phyloP scores from a whole-genome alignment of 2,329 filamentous ascomycete genomes.

The Botrytis hyacinthi region DNA sequence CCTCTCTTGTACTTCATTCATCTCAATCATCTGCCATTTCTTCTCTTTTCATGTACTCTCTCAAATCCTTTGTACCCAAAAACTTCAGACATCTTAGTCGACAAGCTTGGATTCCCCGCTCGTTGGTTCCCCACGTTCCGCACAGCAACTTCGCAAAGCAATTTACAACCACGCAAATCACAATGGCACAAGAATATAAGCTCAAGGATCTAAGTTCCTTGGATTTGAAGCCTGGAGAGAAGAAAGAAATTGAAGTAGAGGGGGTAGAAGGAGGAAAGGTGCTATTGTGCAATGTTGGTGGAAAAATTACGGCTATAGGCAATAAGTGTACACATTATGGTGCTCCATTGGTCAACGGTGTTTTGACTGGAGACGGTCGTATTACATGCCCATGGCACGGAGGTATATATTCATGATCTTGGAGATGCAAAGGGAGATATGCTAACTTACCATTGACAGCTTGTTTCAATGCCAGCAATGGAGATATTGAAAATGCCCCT shows the following conservation, averaged over 20 bases:
- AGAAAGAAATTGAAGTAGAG: slow-evolving; percentile 86
- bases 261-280: slow-evolving; percentile 85
- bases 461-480: slow-evolving; percentile 86
- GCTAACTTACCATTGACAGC: slow-evolving; percentile 49
- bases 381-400: slow-evolving; percentile 97
- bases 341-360: slow-evolving; percentile 81
- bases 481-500: slow-evolving; percentile 93
- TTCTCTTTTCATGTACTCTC: slow-evolving; percentile 18
- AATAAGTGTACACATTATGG: slow-evolving; percentile 90
- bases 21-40: not conserved
- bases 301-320: slow-evolving; percentile 75
- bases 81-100: slow-evolving; percentile 17
- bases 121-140: slow-evolving; percentile 22
- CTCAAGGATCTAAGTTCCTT: slow-evolving; percentile 77
- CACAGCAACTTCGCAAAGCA: slow-evolving; percentile 14
- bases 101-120: slow-evolving; percentile 24
- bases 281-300: slow-evolving; percentile 75
- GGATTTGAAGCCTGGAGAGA: slow-evolving; percentile 74
- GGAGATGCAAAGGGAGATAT: not conserved
- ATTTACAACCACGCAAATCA: slow-evolving; percentile 26
- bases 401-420: slow-evolving; percentile 51
- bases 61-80: slow-evolving; percentile 2
- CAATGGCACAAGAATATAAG: slow-evolving; percentile 56
- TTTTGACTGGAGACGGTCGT: slow-evolving; percentile 76
- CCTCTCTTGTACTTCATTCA: not conserved